These are phyloP conservation scores for Diversispora epigaea DNA, from an alignment of 192 early-diverging fungal species.

Conservation along the genomic window DNA sequence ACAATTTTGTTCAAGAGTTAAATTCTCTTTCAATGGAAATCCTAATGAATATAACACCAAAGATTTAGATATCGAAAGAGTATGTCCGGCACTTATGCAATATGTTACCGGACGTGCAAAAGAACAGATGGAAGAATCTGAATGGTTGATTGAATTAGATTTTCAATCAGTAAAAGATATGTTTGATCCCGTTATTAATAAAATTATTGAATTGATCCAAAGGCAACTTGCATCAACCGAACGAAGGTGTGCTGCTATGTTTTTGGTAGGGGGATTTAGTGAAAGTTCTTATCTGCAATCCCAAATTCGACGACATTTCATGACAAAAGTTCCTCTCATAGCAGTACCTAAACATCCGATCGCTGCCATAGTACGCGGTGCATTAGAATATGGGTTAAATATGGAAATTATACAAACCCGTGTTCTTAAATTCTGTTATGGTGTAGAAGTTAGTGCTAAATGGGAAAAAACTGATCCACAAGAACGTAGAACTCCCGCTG, in stretches of 20 bases:
- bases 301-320: constrained; percentile 49
- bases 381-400: constrained; percentile 30
- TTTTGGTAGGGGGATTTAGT: constrained; percentile 59
- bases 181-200: constrained; percentile 57
- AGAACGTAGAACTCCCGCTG: constrained; percentile 6
- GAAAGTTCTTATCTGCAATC: constrained; percentile 51
- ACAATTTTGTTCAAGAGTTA: constrained; percentile 24
- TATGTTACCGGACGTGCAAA: constrained; percentile 36
- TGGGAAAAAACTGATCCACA: constrained; percentile 24
- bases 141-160: constrained; percentile 48
- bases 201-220: constrained; percentile 53
- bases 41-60: background rate
- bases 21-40: constrained; percentile 26
- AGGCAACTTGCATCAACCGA: constrained; percentile 49
- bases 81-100: constrained; percentile 30
- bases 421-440: constrained; percentile 25
- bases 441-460: constrained; percentile 20
- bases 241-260: constrained; percentile 48
- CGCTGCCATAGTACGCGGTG: constrained; percentile 54
- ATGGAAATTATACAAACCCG: constrained; percentile 27
- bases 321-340: constrained; percentile 41
- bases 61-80: constrained; percentile 29
- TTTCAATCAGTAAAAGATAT: constrained; percentile 51
- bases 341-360: constrained; percentile 58
- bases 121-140: constrained; percentile 50